These are phyloP conservation scores for Ganoderma leucocontextum DNA, from an alignment of 1,284 basidiomycete genomes.

Conservation along the genomic window DNA sequence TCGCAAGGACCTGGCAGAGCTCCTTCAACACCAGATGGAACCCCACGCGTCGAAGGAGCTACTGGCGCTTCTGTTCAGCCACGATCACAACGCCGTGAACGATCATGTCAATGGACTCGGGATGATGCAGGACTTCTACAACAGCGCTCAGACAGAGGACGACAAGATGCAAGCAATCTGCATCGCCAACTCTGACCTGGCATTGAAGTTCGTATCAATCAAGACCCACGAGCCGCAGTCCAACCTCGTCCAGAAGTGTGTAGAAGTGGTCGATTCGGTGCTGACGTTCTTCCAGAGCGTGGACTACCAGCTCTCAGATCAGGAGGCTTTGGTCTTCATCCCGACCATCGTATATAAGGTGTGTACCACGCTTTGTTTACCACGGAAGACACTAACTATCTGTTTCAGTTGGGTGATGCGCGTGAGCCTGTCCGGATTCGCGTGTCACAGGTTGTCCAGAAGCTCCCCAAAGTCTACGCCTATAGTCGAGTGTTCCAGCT, in stretches of 20 bases:
- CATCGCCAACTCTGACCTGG: constrained; percentile 90
- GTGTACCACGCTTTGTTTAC: constrained; percentile 77
- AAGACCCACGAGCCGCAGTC: constrained; percentile 94
- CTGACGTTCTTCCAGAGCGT: constrained; percentile 75
- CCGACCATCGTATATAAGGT: constrained; percentile 94
- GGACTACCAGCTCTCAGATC: constrained; percentile 87
- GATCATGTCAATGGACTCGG: constrained; percentile 87
- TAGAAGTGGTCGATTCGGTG: constrained; percentile 89
- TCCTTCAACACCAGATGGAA: constrained; percentile 93
- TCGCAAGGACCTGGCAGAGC: constrained; percentile 88
- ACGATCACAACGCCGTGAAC: constrained; percentile 95
- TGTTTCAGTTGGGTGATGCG: constrained; percentile 89
- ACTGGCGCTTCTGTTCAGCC: constrained; percentile 88
- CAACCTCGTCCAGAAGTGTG: constrained; percentile 87
- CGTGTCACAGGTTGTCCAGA: constrained; percentile 77
- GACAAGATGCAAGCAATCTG: constrained; percentile 77
- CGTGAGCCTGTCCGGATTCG: constrained; percentile 78
- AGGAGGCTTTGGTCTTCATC: constrained; percentile 89
- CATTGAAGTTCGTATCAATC: constrained; percentile 94
- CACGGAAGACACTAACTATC: constrained; percentile 89
- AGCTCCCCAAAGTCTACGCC: constrained; percentile 82
- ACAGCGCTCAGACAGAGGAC: constrained; percentile 63
- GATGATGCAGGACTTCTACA: constrained; percentile 80
- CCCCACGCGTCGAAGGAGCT: constrained; percentile 82
- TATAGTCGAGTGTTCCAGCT: constrained; percentile 91